These are phyloP conservation scores for Pseudopyrenochaeta lycopersici DNA, from an alignment of 2,329 filamentous ascomycete genomes.

Conservation along the genomic window DNA sequence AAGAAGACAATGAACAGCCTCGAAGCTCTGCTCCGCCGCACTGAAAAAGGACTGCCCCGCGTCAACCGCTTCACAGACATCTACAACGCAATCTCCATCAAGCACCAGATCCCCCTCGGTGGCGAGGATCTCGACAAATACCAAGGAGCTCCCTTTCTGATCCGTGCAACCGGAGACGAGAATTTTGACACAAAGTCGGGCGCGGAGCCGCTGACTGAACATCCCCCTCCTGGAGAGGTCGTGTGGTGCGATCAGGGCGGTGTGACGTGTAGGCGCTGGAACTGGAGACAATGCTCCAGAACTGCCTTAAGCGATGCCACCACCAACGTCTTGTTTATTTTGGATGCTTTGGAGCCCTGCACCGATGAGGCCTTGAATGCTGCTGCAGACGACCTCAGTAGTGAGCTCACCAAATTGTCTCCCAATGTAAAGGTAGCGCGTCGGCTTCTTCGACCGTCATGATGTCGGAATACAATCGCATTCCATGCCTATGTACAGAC, in stretches of 20 bases:
- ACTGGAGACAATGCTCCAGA: conserved; percentile 51
- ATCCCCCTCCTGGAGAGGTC: conserved; percentile 44
- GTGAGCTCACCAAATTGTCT: conserved; percentile 24
- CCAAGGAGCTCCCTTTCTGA: conserved; percentile 39
- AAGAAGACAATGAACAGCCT: conserved; percentile 50
- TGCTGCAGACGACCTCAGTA: conserved; percentile 38
- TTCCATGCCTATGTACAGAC: too few relatives aligned
- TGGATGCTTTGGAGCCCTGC: conserved; percentile 40
- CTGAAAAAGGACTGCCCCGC: conserved; percentile 38
- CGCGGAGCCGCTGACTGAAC: conserved; percentile 33
- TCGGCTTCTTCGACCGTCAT: conserved; percentile 1
- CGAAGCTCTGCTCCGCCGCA: conserved; percentile 47
- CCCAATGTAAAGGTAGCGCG: conserved; percentile 16
- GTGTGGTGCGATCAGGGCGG: conserved; percentile 52
- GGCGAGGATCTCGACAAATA: conserved; percentile 54
- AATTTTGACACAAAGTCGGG: conserved; percentile 42
- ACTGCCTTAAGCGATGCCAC: conserved; percentile 48
- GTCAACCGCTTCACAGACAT: conserved; percentile 53
- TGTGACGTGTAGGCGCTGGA: conserved; percentile 52
- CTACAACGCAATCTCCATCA: conserved; percentile 52
- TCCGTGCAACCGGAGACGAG: conserved; percentile 46
- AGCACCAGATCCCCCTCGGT: conserved; percentile 51
- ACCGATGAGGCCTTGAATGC: conserved; percentile 29
- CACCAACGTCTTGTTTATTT: conserved; percentile 48
- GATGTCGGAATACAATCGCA: too few relatives aligned